Conservation (phyloP, 2,329 filamentous ascomycete species). For the Penicillium sp. region DNA sequence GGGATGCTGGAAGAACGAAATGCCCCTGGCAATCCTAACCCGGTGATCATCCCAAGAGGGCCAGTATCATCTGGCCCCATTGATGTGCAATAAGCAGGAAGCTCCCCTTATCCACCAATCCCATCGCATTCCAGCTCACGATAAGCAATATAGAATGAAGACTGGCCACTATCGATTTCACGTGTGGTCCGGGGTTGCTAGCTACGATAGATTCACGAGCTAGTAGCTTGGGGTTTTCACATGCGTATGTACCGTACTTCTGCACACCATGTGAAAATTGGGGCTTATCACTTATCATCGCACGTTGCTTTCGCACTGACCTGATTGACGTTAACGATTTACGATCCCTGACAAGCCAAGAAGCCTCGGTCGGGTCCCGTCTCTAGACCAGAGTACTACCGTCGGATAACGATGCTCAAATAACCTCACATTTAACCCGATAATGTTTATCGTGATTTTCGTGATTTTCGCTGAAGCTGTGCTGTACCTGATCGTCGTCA, state of each 20-base stretch:
- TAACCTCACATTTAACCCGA: background rate
- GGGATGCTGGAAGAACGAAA: background rate
- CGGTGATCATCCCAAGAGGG: background rate
- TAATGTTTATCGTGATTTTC: background rate
- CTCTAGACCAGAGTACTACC: too few species aligned
- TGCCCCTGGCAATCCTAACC: conserved; percentile 1
- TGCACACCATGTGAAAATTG: conserved; percentile 2
- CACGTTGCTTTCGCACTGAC: background rate
- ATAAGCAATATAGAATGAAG: background rate
- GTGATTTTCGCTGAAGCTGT: background rate
- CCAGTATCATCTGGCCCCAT: background rate
- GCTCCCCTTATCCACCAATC: conserved; percentile 1
- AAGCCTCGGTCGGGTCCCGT: conserved; percentile 3
- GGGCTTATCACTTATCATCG: conserved; percentile 7
- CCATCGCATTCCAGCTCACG: background rate
- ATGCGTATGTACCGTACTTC: background rate
- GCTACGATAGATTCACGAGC: conserved; percentile 9
- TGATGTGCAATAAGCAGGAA: background rate
- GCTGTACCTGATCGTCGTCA: conserved; percentile 3
- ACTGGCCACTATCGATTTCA: conserved; percentile 17
- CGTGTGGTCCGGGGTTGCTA: conserved; percentile 7
- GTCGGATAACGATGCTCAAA: background rate
- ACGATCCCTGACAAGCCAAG: background rate
- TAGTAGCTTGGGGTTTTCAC: conserved; percentile 12
- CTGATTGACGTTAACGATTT: background rate